Base-by-base conservation (phyloP, 2,329 filamentous ascomycete genomes). In the Pochonia chlamydosporia region DNA sequence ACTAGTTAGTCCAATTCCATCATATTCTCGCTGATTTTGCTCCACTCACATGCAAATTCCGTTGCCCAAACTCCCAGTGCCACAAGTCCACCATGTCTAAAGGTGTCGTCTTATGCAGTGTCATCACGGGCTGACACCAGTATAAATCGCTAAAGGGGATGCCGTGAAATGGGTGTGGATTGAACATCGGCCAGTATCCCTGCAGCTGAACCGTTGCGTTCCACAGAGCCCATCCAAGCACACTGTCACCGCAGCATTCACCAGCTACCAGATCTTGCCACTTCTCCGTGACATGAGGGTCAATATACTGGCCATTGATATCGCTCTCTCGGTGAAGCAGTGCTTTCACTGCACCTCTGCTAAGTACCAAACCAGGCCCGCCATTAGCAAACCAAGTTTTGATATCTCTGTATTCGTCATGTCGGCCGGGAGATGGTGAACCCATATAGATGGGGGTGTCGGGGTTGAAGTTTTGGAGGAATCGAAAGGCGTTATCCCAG, bases 61-160 rank as follows among this genome's bases (percentile, higher is more conserved):
- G 72, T 55, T 77, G 69, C 55, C 79, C 76, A 48, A 71, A 79
- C 47, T 76, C 69, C 68, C 67, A 81, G 47, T 68, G 65, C 73
- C 76, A 80, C 23, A 78, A 67, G 40, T 57, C 63, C 50, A 69
- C 74, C 43, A 78, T 68, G 55, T 81, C 76, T 52, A 75, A 68
- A 7, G 74, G 66, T 39, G 70, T 69, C 58, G 80, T 70, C 55
- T 79, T 75, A 54, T 79, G 76, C 72, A 80, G 76, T 2, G 76
- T 78, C 40, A 80, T 57, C 13, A 77, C 67, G 3, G 76, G 76
- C 55, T 79, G 72, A 52, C 77, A 80, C 76, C 77, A 81, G 51
- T 77, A 73, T 10, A 61, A 64, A 4, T 64, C 63, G 3, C 71
- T 69, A 49, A 69, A 78, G 3, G 73, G 72, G 26, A 80, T 58